Evolutionary conservation across 176 grass and related monocot species (phyloP).

Genomic region (Coix lacrymajobi): DNA sequence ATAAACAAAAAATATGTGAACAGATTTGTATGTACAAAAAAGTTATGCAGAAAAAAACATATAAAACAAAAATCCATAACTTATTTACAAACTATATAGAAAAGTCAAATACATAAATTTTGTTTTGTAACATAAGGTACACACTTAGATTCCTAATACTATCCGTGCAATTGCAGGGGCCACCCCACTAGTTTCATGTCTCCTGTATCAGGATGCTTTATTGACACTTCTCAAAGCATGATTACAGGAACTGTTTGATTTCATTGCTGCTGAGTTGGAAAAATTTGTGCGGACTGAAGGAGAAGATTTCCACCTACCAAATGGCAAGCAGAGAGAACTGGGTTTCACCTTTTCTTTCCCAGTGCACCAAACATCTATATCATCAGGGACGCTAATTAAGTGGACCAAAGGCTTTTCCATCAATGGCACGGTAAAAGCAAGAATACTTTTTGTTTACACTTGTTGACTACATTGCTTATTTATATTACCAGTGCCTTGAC

Average conservation of each 20-base stretch:
- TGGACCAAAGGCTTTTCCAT: slow-evolving; percentile 94
- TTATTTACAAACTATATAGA: not conserved
- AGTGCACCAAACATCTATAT: slow-evolving; percentile 78
- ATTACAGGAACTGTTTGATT: slow-evolving; percentile 86
- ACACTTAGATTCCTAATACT: not conserved
- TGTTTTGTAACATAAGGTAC: not conserved
- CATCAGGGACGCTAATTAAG: slow-evolving; percentile 81
- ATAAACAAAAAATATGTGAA: not conserved
- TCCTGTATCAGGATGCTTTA: slow-evolving; percentile 2
- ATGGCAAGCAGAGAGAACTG: slow-evolving; percentile 74
- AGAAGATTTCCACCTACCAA: slow-evolving; percentile 62
- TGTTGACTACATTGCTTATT: not conserved
- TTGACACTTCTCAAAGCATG: slow-evolving; percentile 25
- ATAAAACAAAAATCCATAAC: not conserved
- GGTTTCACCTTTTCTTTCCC: slow-evolving; percentile 98
- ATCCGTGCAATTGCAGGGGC: not conserved
- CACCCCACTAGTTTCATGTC: not conserved
- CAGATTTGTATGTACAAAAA: not conserved
- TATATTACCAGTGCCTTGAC: not conserved
- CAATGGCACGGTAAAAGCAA: slow-evolving; percentile 68
- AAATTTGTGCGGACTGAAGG: slow-evolving; percentile 79
- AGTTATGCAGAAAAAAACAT: not conserved
- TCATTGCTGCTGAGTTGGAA: slow-evolving; percentile 68
- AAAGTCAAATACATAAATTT: not conserved
- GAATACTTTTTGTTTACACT: not conserved